These are phyloP conservation scores for Gracilaria domingensis DNA, from an alignment of 23 red algal species.

Conservation along the genomic window DNA sequence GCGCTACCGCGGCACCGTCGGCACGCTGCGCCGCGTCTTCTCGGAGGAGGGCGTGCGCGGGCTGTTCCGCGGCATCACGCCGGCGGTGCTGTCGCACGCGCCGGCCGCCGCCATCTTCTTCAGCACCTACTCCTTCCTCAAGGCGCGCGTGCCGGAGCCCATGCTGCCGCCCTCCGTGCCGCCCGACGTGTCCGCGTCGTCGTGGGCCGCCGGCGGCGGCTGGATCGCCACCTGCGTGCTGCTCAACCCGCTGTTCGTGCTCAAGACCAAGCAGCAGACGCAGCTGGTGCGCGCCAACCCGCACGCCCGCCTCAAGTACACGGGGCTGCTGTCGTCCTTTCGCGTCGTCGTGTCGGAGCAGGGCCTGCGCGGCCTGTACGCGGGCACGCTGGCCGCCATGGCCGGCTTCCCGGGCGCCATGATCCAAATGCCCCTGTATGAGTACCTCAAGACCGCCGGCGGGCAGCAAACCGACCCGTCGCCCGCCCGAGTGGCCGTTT, in stretches of 20 bases:
- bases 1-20: constrained; percentile 39
- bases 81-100: constrained; percentile 53
- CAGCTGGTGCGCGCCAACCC: constrained; percentile 54
- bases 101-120: constrained; percentile 64
- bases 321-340: constrained; percentile 49
- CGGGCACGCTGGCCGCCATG: constrained; percentile 51
- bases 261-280: constrained; percentile 64
- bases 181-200: background rate
- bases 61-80: constrained; percentile 56
- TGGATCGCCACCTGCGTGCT: constrained; percentile 56
- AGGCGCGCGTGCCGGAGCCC: background rate
- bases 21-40: constrained; percentile 54
- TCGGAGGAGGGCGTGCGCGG: constrained; percentile 29
- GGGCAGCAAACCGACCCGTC: constrained; percentile 16
- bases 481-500: constrained; percentile 6
- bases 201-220: constrained; percentile 36
- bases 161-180: constrained; percentile 13
- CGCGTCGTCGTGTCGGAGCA: constrained; percentile 52
- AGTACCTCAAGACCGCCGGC: constrained; percentile 38
- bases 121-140: constrained; percentile 36
- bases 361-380: constrained; percentile 49
- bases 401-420: constrained; percentile 50
- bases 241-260: constrained; percentile 63
- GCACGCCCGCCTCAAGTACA: constrained; percentile 45
- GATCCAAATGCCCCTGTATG: constrained; percentile 67